Base-by-base conservation (phyloP, 768 basidiomycete genomes). In the Agaricus bisporus region DNA sequence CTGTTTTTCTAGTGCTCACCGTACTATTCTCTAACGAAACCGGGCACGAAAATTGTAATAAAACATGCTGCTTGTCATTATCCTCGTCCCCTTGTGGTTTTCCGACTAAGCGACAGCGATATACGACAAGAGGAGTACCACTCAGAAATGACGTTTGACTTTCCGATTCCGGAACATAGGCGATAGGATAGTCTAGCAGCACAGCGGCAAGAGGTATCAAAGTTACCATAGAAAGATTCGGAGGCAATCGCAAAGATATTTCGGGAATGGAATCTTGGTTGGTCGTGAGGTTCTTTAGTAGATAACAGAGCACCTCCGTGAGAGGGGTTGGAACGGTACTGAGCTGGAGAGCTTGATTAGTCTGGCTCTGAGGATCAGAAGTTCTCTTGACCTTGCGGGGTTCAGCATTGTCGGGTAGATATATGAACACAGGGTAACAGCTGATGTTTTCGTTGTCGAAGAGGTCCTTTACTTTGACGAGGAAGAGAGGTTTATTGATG, bases 111-210 rank as follows among this genome's bases (percentile, higher is more conserved):
- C 7, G 37, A 20, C 53, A 54, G 14, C 53, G 53, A 17, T 48
- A 54, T 14, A 54, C 5, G 9, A 54, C 73, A 45, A 87, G 66
- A 5, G 71, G 60, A 2, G 73, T 69, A 17, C 74, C 62, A 43
- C 66, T 66, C n/a, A 86, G 72, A 59, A 77, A 81, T 3, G 63
- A 62, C 7, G 60, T 62, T 49, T 69, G 65, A 0, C 58, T 57
- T 4, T 62, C 44, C 0, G 59, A 55, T 12, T 48, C 55, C 28
- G 73, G 74, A 28, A 75, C 61, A 47, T 83, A 83, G 20, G 75
- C 73, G 8, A 85, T 74, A 8, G 79, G 78, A 59, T 86, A 86
- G 54, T 83, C 83, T 32, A 86, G 74, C 22, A 86, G 63, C 7
- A 82, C 55, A 1, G 74, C 85, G 4, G 84, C 81, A 4, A 86